Evolutionary conservation across 2,329 filamentous ascomycete genomes (phyloP).

Genomic region (Penicillium concentricum): DNA sequence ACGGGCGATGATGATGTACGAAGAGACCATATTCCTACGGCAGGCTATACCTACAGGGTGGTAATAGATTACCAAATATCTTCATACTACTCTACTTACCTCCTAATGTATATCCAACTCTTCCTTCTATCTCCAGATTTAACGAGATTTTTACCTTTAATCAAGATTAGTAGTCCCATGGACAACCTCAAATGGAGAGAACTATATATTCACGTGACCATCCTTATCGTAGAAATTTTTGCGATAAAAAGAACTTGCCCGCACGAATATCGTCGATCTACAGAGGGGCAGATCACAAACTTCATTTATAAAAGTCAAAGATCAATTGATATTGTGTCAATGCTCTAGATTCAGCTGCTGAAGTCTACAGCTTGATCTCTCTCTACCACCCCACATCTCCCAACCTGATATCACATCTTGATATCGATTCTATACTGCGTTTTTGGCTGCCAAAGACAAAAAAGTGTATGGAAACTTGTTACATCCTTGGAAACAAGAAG

Average conservation of each 20-base stretch:
- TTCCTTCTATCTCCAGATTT: no score
- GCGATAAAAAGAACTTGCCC: constrained; percentile 5
- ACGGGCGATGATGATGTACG: no score
- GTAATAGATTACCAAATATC: no score
- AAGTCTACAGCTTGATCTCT: not conserved
- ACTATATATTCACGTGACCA: not conserved
- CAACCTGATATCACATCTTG: not conserved
- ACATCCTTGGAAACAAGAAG: not conserved
- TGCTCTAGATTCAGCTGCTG: not conserved
- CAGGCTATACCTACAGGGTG: no score
- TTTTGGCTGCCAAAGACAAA: not conserved
- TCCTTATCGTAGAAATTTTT: constrained; percentile 3
- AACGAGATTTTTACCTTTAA: no score
- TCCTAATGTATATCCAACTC: no score
- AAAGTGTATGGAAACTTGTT: constrained; percentile 4
- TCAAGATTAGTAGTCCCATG: not conserved
- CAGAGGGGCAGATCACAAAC: constrained; percentile 4
- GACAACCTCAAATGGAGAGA: not conserved
- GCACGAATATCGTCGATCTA: constrained; percentile 4
- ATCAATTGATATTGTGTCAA: not conserved
- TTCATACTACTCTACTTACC: no score
- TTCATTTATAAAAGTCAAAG: not conserved
- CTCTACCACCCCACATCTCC: not conserved
- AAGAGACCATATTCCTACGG: no score
- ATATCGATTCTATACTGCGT: not conserved